A percentile compares a stretch with the other conserved stretches of the same genome.
These are phyloP conservation scores for Aspergillus novoparasiticus DNA, from an alignment of 2,329 filamentous ascomycete species.

Conservation along the genomic window DNA sequence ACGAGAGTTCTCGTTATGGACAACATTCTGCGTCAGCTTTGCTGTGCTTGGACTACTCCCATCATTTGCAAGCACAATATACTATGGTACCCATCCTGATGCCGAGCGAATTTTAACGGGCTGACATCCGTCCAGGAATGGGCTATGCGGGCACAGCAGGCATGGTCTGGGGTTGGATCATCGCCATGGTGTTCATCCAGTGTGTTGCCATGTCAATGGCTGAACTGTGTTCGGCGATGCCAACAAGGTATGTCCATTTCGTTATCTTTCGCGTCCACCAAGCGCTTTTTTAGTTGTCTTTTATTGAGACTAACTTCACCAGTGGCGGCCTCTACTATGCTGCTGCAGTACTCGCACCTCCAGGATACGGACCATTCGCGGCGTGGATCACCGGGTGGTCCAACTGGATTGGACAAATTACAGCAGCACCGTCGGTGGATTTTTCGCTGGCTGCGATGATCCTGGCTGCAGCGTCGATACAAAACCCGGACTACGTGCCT, in stretches of 20 bases:
- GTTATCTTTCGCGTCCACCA: not conserved
- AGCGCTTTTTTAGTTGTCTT: not conserved
- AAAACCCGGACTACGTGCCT: constrained; percentile 66
- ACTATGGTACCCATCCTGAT: constrained; percentile 60
- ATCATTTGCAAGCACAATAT: constrained; percentile 71
- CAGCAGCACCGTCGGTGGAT: constrained; percentile 67
- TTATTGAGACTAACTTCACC: not conserved
- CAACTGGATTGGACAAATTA: constrained; percentile 70
- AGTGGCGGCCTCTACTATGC: constrained; percentile 74
- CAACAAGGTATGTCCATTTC: constrained; percentile 54
- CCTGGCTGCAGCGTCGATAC: constrained; percentile 69
- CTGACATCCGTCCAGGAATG: constrained; percentile 37
- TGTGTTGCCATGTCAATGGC: constrained; percentile 70
- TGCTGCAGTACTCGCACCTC: constrained; percentile 68
- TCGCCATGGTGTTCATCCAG: constrained; percentile 73
- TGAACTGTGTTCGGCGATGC: constrained; percentile 73
- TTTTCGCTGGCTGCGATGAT: constrained; percentile 71
- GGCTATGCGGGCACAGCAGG: constrained; percentile 61
- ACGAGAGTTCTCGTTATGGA: constrained; percentile 73
- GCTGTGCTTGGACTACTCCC: constrained; percentile 71
- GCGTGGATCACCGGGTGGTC: constrained; percentile 72
- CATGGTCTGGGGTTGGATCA: constrained; percentile 76
- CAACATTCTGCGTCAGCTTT: constrained; percentile 74
- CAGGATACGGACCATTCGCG: constrained; percentile 66
- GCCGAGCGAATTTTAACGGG: not conserved